These are phyloP conservation scores for Suhomyces emberorum DNA, from an alignment of 805 yeast genomes.

Conservation along the genomic window DNA sequence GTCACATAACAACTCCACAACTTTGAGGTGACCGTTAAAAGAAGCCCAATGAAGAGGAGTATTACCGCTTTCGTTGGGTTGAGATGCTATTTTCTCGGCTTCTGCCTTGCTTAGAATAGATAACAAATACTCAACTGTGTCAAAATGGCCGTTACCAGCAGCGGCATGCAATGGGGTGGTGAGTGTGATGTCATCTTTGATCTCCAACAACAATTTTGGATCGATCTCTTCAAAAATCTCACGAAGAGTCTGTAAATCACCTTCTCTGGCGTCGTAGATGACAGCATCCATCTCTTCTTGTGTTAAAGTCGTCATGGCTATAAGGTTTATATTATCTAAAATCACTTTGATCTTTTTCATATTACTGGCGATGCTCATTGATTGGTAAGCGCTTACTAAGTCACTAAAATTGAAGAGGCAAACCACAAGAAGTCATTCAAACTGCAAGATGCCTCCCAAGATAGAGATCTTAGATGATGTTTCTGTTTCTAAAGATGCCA, in stretches of 20 bases:
- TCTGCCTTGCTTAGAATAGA: slow-evolving; percentile 44
- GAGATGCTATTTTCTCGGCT: slow-evolving; percentile 32
- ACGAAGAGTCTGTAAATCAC: slow-evolving; percentile 74
- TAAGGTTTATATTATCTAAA: background rate
- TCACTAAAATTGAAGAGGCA: too few species aligned
- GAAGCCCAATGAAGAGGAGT: slow-evolving; percentile 98
- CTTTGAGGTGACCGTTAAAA: slow-evolving; percentile 74
- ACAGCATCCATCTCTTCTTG: slow-evolving; percentile 84
- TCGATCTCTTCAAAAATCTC: slow-evolving; percentile 62
- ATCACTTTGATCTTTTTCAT: too few species aligned
- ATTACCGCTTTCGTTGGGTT: slow-evolving; percentile 75
- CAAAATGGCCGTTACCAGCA: slow-evolving; percentile 87
- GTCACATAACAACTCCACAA: slow-evolving; percentile 69
- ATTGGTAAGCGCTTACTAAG: background rate
- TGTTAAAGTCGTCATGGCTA: slow-evolving; percentile 23
- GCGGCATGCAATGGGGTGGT: slow-evolving; percentile 93
- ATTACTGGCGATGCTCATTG: background rate
- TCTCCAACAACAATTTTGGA: slow-evolving; percentile 38
- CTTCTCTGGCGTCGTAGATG: slow-evolving; percentile 80
- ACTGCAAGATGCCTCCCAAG: slow-evolving; percentile 25
- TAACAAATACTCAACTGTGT: slow-evolving; percentile 59
- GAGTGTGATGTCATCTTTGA: slow-evolving; percentile 60
- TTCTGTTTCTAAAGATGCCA: background rate
- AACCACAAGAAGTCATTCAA: too few species aligned
- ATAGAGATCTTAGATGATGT: slow-evolving; percentile 15